These are phyloP conservation scores for Wallemia mellicola DNA, from an alignment of 1,284 basidiomycete genomes.

Conservation along the genomic window DNA sequence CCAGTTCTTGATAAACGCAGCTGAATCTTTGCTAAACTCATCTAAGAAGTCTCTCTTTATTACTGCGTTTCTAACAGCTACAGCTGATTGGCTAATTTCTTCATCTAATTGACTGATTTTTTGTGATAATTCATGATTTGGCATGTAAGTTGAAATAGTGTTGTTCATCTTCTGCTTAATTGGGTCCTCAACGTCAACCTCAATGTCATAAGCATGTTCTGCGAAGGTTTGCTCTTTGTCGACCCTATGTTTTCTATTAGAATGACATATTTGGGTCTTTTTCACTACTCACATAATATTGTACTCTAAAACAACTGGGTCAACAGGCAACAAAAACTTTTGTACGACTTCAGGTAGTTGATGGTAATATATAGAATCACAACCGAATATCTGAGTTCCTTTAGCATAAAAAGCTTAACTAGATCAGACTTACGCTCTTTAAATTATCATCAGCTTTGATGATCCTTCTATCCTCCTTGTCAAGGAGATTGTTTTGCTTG, in stretches of 20 bases:
- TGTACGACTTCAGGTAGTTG: constrained; percentile 63
- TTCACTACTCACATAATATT: constrained; percentile 14
- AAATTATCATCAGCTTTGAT: constrained; percentile 47
- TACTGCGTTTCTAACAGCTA: constrained; percentile 48
- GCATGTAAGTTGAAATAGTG: constrained; percentile 8
- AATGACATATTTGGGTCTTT: background rate
- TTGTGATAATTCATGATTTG: constrained; percentile 1
- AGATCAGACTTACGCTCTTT: constrained; percentile 13
- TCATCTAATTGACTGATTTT: constrained; percentile 48
- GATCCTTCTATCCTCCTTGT: constrained; percentile 54
- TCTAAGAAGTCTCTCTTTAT: constrained; percentile 61
- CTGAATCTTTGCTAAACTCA: constrained; percentile 49
- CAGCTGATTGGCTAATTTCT: constrained; percentile 12
- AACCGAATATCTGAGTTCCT: constrained; percentile 28
- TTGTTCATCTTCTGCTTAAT: constrained; percentile 43
- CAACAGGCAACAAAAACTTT: constrained; percentile 41
- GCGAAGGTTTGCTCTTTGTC: constrained; percentile 15
- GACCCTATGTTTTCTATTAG: constrained; percentile 6
- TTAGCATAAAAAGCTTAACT: constrained; percentile 5
- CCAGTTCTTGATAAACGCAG: constrained; percentile 61
- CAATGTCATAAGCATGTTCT: constrained; percentile 49
- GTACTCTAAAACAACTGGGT: constrained; percentile 64
- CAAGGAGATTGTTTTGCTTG: constrained; percentile 57
- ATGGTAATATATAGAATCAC: constrained; percentile 38
- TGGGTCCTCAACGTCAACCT: constrained; percentile 63